phyloP scores from a whole-genome alignment of 2,329 filamentous ascomycete species.

The Colletotrichum higginsianum region DNA sequence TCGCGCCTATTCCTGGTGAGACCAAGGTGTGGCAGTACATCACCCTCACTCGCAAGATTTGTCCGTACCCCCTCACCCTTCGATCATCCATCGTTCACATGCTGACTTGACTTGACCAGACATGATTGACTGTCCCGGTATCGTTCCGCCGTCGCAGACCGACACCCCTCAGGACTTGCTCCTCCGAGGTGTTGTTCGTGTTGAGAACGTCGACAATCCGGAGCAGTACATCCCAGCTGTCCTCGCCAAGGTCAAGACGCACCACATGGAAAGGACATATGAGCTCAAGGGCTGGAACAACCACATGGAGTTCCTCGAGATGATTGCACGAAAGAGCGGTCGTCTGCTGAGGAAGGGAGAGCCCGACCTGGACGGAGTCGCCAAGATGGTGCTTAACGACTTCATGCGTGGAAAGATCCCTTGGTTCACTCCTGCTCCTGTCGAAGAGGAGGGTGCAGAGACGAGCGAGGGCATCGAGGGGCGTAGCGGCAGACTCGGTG shows the following conservation, averaged over 20 bases:
- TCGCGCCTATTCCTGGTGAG: conserved; percentile 95
- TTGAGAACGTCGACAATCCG: conserved; percentile 94
- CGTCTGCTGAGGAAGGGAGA: conserved; percentile 93
- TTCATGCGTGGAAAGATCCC: conserved; percentile 96
- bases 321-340: conserved; percentile 89
- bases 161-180: conserved; percentile 92
- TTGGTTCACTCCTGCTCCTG: conserved; percentile 91
- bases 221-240: conserved; percentile 95
- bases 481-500: conserved; percentile 83
- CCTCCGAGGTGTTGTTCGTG: conserved; percentile 89
- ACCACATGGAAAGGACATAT: conserved; percentile 94
- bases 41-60: conserved; percentile 92
- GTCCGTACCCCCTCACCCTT: conserved; percentile 40
- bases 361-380: conserved; percentile 93
- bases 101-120: conserved; percentile 51
- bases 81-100: background rate
- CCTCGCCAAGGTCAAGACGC: conserved; percentile 81
- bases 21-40: conserved; percentile 99
- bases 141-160: conserved; percentile 89
- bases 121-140: conserved; percentile 96
- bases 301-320: conserved; percentile 86
- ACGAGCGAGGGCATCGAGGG: conserved; percentile 72
- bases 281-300: conserved; percentile 85
- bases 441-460: conserved; percentile 65
- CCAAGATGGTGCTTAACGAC: conserved; percentile 97